phyloP scores from a whole-genome alignment of 306 rosid genomes.

The Quercus glauca region DNA sequence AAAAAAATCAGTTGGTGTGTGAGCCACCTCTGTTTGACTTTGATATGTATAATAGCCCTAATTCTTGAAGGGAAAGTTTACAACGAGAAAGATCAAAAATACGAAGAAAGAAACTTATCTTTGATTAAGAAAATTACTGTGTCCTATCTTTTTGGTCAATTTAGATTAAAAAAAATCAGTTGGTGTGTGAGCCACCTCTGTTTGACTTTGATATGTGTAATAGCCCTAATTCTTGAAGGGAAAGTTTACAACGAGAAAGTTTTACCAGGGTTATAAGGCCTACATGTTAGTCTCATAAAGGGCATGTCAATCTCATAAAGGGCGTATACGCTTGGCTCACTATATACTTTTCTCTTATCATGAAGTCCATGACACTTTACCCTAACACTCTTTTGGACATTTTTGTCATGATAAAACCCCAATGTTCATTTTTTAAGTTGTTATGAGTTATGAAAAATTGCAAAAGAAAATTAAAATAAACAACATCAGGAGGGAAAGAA shows the following conservation, averaged over 20 bases:
- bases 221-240: neutral
- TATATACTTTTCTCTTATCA: too few species aligned
- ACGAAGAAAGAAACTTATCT: neutral
- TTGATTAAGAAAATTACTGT: neutral
- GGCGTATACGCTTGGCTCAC: too few species aligned
- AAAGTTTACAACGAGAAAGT: neutral
- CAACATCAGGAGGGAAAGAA: too few species aligned
- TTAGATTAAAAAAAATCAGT: neutral
- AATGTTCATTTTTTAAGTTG: too few species aligned
- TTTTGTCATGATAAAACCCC: too few species aligned
- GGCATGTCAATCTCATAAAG: too few species aligned
- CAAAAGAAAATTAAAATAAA: too few species aligned
- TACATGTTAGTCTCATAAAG: too few species aligned
- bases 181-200: neutral
- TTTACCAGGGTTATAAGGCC: too few species aligned
- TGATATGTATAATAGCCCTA: neutral
- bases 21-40: neutral
- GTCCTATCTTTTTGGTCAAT: neutral
- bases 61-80: neutral
- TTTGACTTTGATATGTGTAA: conserved; percentile 1
- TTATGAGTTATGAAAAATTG: too few species aligned
- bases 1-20: neutral
- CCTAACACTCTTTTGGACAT: too few species aligned
- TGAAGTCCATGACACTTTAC: too few species aligned
- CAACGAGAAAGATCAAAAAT: neutral